These are phyloP conservation scores for Irpex lacteus DNA, from an alignment of 1,284 basidiomycete genomes.

Conservation along the genomic window DNA sequence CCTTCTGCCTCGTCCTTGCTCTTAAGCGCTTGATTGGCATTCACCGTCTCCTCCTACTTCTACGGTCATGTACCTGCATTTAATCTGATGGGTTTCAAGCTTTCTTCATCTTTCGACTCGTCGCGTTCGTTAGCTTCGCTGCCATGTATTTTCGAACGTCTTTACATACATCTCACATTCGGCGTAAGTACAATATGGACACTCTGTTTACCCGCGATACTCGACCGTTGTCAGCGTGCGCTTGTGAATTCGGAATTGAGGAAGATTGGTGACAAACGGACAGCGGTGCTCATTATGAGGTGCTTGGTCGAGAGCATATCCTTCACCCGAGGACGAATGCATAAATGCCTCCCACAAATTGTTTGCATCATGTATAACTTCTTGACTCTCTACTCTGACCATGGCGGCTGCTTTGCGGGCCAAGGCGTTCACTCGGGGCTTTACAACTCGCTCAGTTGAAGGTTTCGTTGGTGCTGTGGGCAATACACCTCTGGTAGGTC, in stretches of 20 bases:
- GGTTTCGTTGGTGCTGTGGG: constrained; percentile 91
- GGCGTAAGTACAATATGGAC: not conserved
- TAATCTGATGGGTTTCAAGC: constrained; percentile 30
- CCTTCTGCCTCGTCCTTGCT: constrained; percentile 16
- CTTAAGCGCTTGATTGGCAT: constrained; percentile 15
- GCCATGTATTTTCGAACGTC: not conserved
- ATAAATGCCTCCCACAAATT: not conserved
- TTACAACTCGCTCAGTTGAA: constrained; percentile 58
- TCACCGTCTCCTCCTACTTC: constrained; percentile 23
- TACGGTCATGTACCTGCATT: constrained; percentile 32
- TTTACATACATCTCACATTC: not conserved
- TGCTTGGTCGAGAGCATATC: constrained; percentile 17
- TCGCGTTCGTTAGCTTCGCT: not conserved
- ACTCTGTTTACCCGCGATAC: not conserved
- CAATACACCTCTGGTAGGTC: constrained; percentile 87
- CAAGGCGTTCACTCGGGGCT: constrained; percentile 35
- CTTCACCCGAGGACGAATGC: not conserved
- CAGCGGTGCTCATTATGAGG: constrained; percentile 32
- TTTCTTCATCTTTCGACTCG: not conserved
- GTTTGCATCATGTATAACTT: not conserved
- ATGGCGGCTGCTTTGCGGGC: constrained; percentile 22
- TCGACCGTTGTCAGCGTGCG: not conserved
- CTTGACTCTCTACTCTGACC: constrained; percentile 15
- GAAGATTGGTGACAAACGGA: constrained; percentile 6
- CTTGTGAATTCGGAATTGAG: constrained; percentile 14